Conservation (phyloP, 179 eudicot genomes). For the Amaranthus tricolor region DNA sequence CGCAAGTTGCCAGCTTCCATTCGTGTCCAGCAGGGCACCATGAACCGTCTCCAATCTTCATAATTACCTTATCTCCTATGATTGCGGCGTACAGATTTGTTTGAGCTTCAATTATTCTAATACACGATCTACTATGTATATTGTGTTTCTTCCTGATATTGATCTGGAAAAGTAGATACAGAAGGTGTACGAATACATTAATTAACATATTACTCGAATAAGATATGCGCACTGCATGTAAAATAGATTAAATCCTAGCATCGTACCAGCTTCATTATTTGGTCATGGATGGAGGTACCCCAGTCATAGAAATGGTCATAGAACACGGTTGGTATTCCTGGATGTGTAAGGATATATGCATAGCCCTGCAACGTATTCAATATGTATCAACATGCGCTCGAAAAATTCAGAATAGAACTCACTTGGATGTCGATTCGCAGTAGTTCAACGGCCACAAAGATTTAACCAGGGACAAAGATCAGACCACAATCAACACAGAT, state of each 20-base stretch:
- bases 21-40: slow-evolving; percentile 87
- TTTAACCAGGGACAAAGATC: not conserved
- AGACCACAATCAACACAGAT: not conserved
- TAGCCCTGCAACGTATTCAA: slow-evolving; percentile 60
- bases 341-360: slow-evolving; percentile 89
- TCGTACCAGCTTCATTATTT: slow-evolving; percentile 82
- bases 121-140: slow-evolving; percentile 67
- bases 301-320: slow-evolving; percentile 93
- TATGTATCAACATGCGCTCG: not conserved
- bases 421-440: no score
- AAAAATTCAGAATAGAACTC: not conserved
- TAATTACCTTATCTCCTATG: slow-evolving; percentile 68
- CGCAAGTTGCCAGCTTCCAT: slow-evolving; percentile 76
- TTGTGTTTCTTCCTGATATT: slow-evolving; percentile 55
- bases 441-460: not conserved
- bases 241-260: not conserved
- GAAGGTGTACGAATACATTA: not conserved
- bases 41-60: slow-evolving; percentile 86
- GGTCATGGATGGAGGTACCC: slow-evolving; percentile 71
- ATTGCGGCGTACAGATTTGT: slow-evolving; percentile 76
- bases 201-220: not conserved
- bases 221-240: not conserved
- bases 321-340: slow-evolving; percentile 80
- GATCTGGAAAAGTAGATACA: slow-evolving; percentile 45
- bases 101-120: slow-evolving; percentile 70